Base-by-base conservation (phyloP, 2,329 filamentous ascomycete genomes). In the Clonostachys byssicola region DNA sequence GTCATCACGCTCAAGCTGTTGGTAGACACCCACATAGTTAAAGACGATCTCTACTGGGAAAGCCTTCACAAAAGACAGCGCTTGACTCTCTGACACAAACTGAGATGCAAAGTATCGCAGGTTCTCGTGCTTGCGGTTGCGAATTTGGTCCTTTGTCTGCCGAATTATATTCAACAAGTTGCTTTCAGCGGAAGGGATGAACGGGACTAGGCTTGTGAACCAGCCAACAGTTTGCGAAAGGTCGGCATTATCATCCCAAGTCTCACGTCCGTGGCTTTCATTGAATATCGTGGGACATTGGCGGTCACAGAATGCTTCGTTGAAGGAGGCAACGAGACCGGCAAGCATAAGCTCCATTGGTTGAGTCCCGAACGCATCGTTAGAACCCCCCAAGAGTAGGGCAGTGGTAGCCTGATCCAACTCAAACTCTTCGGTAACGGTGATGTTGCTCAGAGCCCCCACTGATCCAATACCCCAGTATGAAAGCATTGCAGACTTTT, bases 1-100 rank as follows among this genome's bases (percentile, higher is more conserved):
- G 12, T 62, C 65, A 4, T 59, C 52, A 1, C 63, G 56, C 44
- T 74, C 70, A 5, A 72, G 60, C 38, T 73, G 67, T 52, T 75
- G 71, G 48, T 67, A 73, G 16, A 64, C 63, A 3, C 73, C 48
- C 12, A 33, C 42, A 49, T 72, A 77, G 52, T 77, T 76, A 60
- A 77, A 75, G 0, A 71, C 54, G 1, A 77, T 52, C 51, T 77
- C 74, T 47, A 71, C 17, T 9, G 18, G n/a, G 16, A 10, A 13
- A 45, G 66, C 59, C 3, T 61, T 49, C 7, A 52, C 52, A 50
- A 65, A 68, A 14, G 16, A 36, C 6, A 12, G 5, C 9, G 10
- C 10, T 12, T 9, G 8, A 5, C 5, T 18, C 8, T 45, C 43
- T n/a, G 43, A 10, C 3, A 9, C 3, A 34, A 45, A 45, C 12